Evolutionary conservation across 1,284 basidiomycete genomes (phyloP).

Genomic region (Fomitiporia mediterranea): DNA sequence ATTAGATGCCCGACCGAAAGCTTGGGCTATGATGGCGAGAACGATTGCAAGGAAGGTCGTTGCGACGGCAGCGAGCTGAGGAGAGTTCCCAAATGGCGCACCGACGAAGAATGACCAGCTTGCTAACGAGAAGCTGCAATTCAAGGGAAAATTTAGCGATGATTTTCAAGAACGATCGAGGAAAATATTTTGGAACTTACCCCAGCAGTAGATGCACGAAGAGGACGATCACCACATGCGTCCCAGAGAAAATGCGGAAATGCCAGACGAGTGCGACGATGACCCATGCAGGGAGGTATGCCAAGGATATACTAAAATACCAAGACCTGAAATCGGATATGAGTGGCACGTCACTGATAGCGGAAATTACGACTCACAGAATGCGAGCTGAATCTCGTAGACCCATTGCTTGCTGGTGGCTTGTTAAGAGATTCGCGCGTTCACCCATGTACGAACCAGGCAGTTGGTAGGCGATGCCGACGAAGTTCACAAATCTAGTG

Average conservation of each 20-base stretch:
- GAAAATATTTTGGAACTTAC: slow-evolving; percentile 12
- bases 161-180: slow-evolving; percentile 19
- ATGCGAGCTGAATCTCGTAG: slow-evolving; percentile 62
- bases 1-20: slow-evolving; percentile 43
- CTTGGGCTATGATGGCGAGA: slow-evolving; percentile 64
- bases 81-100: slow-evolving; percentile 65
- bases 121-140: slow-evolving; percentile 46
- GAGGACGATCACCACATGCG: slow-evolving; percentile 58
- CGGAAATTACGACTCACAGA: slow-evolving; percentile 35
- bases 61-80: slow-evolving; percentile 66
- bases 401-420: slow-evolving; percentile 73
- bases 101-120: slow-evolving; percentile 69
- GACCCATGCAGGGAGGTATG: slow-evolving; percentile 65
- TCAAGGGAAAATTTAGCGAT: background rate
- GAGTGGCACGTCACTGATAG: background rate
- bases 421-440: slow-evolving; percentile 53
- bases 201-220: slow-evolving; percentile 65
- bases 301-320: slow-evolving; percentile 52
- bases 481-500: slow-evolving; percentile 55
- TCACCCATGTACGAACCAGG: slow-evolving; percentile 63
- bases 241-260: slow-evolving; percentile 56
- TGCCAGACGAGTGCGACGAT: slow-evolving; percentile 61
- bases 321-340: slow-evolving; percentile 49
- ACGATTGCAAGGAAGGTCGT: slow-evolving; percentile 63
- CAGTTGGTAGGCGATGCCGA: slow-evolving; percentile 70